These are phyloP conservation scores for Neopestalotiopsis clavispora DNA, from an alignment of 2,329 filamentous ascomycete genomes.

Conservation along the genomic window DNA sequence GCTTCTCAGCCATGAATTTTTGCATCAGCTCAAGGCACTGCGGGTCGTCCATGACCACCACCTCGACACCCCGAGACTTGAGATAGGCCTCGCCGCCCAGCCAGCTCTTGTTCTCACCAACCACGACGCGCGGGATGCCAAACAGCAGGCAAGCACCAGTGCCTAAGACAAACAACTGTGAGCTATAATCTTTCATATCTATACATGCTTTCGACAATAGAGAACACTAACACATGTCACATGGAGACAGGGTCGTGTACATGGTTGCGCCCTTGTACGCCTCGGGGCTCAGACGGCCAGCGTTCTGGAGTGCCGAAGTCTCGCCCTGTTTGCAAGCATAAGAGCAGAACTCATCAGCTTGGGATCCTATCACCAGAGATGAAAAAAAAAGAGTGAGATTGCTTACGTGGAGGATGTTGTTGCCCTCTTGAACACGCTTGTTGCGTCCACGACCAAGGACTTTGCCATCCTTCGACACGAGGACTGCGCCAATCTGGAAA, in stretches of 20 bases:
- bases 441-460: conserved; percentile 10
- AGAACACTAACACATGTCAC: conserved; percentile 69
- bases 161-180: conserved; percentile 30
- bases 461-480: conserved; percentile 7
- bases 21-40: conserved; percentile 73
- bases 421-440: conserved; percentile 1
- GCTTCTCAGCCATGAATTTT: conserved; percentile 73
- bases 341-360: neutral
- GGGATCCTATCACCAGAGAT: neutral
- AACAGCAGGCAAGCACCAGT: conserved; percentile 80
- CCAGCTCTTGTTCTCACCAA: conserved; percentile 79
- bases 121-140: conserved; percentile 74
- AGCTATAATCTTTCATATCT: neutral
- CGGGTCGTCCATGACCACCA: conserved; percentile 70
- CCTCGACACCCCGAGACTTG: conserved; percentile 69
- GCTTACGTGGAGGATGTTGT: conserved; percentile 5
- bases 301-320: conserved; percentile 76
- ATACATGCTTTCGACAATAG: neutral
- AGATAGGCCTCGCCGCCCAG: conserved; percentile 75
- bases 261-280: conserved; percentile 77
- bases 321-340: conserved; percentile 60
- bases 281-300: conserved; percentile 71
- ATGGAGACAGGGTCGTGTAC: conserved; percentile 81
- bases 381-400: neutral
- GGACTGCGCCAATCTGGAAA: conserved; percentile 13